These are phyloP conservation scores for Talaromyces nanjingensis DNA, from an alignment of 495 filamentous ascomycete species.

Conservation along the genomic window DNA sequence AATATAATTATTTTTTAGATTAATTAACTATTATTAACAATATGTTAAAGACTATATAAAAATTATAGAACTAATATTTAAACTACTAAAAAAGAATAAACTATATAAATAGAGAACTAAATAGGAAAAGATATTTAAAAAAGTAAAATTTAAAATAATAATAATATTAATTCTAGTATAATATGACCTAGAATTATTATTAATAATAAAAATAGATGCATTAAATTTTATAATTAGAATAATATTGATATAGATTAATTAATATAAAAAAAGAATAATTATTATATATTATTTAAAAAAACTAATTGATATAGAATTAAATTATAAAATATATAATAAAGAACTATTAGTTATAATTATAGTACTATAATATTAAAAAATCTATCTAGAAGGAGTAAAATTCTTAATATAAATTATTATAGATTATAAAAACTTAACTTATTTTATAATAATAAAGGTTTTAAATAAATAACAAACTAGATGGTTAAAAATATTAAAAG, in stretches of 20 bases:
- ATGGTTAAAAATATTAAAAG: neutral
- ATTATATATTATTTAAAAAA: conserved; percentile 10
- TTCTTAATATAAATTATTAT: neutral
- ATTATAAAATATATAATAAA: conserved; percentile 3
- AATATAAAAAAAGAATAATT: conserved; percentile 6
- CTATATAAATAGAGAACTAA: no score
- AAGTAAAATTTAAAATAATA: conserved; percentile 6
- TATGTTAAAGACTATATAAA: no score
- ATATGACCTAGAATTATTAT: neutral
- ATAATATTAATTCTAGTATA: neutral
- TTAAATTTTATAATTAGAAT: conserved; percentile 10
- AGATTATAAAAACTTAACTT: neutral
- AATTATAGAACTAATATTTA: no score
- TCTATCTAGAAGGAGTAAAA: neutral
- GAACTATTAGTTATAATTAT: conserved; percentile 1
- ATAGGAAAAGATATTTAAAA: no score
- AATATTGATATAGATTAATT: conserved; percentile 10
- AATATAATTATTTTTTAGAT: conserved; percentile 10
- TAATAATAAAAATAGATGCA: conserved; percentile 13
- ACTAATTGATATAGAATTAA: neutral
- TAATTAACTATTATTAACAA: no score
- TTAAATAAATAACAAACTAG: neutral
- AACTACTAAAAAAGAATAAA: no score
- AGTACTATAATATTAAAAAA: neutral
- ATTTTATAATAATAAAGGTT: neutral